phyloP scores from a whole-genome alignment of 106 monocot species.

The Gastrodia elata region DNA sequence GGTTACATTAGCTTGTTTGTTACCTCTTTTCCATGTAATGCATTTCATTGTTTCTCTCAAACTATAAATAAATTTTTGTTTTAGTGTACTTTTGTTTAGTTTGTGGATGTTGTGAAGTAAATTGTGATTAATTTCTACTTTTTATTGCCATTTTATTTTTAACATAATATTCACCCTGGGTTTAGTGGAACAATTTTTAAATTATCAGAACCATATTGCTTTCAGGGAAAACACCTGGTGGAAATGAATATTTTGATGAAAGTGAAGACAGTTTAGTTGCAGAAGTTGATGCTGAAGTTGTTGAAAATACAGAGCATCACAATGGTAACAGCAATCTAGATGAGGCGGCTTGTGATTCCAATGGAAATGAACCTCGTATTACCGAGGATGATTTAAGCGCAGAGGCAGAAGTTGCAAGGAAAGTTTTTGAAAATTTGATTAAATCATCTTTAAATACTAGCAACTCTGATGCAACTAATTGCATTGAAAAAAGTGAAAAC shows the following conservation, averaged over 20 bases:
- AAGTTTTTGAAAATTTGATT: constrained; percentile 64
- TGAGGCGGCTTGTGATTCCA: constrained; percentile 12
- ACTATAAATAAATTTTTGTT: background rate
- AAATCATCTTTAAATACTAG: constrained; percentile 23
- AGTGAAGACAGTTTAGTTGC: constrained; percentile 7
- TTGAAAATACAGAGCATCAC: constrained; percentile 9
- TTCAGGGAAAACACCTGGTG: constrained; percentile 9
- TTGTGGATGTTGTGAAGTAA: background rate
- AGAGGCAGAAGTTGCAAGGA: constrained; percentile 71
- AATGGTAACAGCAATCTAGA: background rate
- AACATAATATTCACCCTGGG: background rate
- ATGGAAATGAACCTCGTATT: constrained; percentile 13
- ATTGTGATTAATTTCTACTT: background rate
- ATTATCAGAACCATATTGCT: background rate
- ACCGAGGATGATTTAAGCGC: constrained; percentile 33
- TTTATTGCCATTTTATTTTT: background rate
- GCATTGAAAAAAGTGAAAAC: background rate
- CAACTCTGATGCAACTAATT: constrained; percentile 20
- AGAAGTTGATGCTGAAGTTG: constrained; percentile 5
- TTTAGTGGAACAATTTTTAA: background rate
- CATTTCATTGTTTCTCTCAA: background rate
- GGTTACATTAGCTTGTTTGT: background rate
- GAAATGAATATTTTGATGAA: constrained; percentile 15
- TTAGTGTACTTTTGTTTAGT: background rate
- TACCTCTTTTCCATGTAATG: background rate